A percentile compares a stretch with the other conserved stretches of the same genome.
These are phyloP conservation scores for Symbiodinium pilosum DNA, from an alignment of 73 alveolate species.

Conservation along the genomic window DNA sequence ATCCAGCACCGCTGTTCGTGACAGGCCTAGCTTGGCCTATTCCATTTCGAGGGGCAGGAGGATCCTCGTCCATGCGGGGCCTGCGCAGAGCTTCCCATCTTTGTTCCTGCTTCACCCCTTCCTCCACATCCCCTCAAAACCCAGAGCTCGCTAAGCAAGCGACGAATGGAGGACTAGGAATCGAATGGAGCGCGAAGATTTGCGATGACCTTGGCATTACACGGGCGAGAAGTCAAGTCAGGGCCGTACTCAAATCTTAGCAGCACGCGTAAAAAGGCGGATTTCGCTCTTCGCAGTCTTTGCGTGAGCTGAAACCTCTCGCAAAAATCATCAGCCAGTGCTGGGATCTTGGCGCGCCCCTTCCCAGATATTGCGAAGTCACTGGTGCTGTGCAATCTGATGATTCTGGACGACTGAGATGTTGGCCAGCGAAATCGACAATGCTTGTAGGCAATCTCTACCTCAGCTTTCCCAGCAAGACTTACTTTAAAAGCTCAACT, in stretches of 20 bases:
- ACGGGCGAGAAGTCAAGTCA: no score
- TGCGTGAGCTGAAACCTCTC: slow-evolving; percentile 83
- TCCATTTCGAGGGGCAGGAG: slow-evolving; percentile 58
- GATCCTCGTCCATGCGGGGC: slow-evolving; percentile 41
- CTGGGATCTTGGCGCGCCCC: no score
- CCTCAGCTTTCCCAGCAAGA: neutral
- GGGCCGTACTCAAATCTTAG: neutral
- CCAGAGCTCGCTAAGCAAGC: no score
- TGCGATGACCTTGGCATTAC: slow-evolving; percentile 45
- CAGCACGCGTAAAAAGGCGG: slow-evolving; percentile 23
- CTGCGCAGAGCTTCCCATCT: no score
- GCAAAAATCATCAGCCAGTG: neutral
- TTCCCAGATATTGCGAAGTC: no score
- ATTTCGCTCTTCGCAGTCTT: slow-evolving; percentile 55
- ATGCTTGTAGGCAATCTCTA: slow-evolving; percentile 56
- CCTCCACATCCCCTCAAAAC: no score
- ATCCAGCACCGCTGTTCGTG: neutral
- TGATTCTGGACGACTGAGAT: neutral
- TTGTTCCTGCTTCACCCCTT: no score
- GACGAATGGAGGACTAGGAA: slow-evolving; percentile 78
- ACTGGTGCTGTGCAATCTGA: neutral
- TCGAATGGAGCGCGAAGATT: slow-evolving; percentile 16
- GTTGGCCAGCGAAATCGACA: slow-evolving; percentile 68
- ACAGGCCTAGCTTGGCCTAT: neutral
- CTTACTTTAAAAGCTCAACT: no score